phyloP scores from a whole-genome alignment of 1,139 yeast species.

The Zygoascus meyerae region DNA sequence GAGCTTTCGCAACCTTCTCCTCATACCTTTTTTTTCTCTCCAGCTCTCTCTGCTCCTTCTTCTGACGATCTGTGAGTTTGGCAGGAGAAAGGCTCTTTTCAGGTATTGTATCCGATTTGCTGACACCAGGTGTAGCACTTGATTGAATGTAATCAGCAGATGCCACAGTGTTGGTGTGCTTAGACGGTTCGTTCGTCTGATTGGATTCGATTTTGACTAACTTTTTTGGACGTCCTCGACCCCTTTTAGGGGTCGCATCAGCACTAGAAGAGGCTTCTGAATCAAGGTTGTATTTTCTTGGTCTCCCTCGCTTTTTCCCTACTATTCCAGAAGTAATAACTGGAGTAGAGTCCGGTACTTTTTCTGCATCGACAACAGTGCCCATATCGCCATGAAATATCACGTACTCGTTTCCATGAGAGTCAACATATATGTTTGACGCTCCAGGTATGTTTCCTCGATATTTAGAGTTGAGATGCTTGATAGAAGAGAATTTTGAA shows the following conservation, averaged over 20 bases:
- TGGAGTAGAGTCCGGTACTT: slow-evolving; percentile 6
- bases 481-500: slow-evolving; percentile 15
- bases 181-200: neutral
- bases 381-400: slow-evolving; percentile 24
- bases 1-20: neutral
- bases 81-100: no score
- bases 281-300: slow-evolving; percentile 21
- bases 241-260: slow-evolving; percentile 1
- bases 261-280: neutral
- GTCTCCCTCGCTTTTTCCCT: slow-evolving; percentile 29
- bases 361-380: slow-evolving; percentile 8
- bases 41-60: neutral
- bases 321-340: slow-evolving; percentile 10
- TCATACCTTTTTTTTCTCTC: neutral
- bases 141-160: no score
- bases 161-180: no score
- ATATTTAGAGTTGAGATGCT: slow-evolving; percentile 21
- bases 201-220: neutral
- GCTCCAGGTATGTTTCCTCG: slow-evolving; percentile 25
- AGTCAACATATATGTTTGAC: slow-evolving; percentile 18
- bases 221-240: slow-evolving; percentile 10
- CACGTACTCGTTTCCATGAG: slow-evolving; percentile 18
- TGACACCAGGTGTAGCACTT: no score
- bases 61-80: no score
- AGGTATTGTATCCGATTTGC: no score